Evolutionary conservation across 805 yeast species (phyloP), one percentile per base, ranked within the genome.

Genomic region (Candida krabiensis): DNA sequence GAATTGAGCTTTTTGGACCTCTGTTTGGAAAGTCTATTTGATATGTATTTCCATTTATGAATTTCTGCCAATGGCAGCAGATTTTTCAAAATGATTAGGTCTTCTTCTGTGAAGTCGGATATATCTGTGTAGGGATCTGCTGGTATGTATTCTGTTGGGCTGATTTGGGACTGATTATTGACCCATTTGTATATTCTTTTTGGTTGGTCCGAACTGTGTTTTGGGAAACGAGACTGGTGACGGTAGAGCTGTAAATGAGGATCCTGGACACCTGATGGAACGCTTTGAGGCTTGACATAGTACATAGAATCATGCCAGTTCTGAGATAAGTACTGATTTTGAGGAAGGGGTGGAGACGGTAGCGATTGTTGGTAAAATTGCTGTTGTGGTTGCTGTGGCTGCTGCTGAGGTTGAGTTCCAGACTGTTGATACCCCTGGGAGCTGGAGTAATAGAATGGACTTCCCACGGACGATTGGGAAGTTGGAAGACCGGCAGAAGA

Each of bases 31-130:
- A 61, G 33, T 36, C 48, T 58, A 35, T 55, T 58, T 4, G 64
- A 55, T 9, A 59, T 38, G 28, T 46, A 51, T 32, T 61, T 61
- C 67, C 67, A 61, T 33, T 61, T 61, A 35, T 59, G 65, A 11
- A 46, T 40, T 43, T 61, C 67, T 3, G 65, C 63, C 15, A 46
- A 25, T 2, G 65, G 61, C 19, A 61, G 41, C 12, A 61, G 32
- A 26, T 47, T 52, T 28, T 53, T 53, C 17, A 61, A 21, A 4
- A 59, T 46, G 3, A 49, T 40, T 5, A 60, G 40, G 31, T 61
- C 67, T 25, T 60, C 63, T 19, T 57, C 56, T 1, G 64, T 55
- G 31, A 61, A 61, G 11, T 41, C 44, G 0, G 50, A 33, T 4
- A 58, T 43, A 29, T 56, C 56, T 2, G 43, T 47, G 1, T 32